A percentile compares a stretch with the other conserved stretches of the same genome.
Conservation (phyloP, 495 filamentous ascomycete genomes). For the Lophium mytilinum region DNA sequence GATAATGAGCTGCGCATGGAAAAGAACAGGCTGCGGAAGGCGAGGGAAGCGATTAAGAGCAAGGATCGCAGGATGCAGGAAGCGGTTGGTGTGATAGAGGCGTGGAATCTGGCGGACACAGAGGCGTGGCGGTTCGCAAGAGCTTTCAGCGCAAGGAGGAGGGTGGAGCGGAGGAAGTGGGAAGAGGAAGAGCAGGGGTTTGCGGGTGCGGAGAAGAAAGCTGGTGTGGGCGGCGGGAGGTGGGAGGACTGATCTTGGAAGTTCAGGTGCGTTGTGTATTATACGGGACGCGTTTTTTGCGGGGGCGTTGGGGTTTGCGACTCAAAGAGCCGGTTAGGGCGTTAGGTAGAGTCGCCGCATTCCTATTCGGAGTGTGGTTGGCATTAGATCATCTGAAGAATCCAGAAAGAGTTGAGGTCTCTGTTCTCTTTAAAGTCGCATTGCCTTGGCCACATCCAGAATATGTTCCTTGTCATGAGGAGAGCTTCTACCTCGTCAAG, state of each 20-base stretch:
- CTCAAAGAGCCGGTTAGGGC: no score
- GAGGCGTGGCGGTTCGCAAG: slow-evolving; percentile 89
- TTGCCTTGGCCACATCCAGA: no score
- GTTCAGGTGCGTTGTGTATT: no score
- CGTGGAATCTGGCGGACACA: slow-evolving; percentile 88
- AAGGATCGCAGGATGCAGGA: slow-evolving; percentile 24
- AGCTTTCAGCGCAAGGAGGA: slow-evolving; percentile 55
- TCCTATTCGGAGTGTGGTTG: no score
- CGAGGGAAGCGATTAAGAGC: slow-evolving; percentile 43
- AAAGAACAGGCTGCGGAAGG: slow-evolving; percentile 22
- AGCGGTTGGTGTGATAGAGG: slow-evolving; percentile 62
- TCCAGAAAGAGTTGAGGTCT: no score
- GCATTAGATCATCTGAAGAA: no score
- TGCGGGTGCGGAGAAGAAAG: slow-evolving; percentile 45
- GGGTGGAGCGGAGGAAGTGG: slow-evolving; percentile 57
- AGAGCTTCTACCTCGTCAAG: no score
- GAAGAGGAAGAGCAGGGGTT: slow-evolving; percentile 62
- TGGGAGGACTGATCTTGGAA: slow-evolving; percentile 4
- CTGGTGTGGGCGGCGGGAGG: slow-evolving; percentile 28
- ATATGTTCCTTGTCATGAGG: no score
- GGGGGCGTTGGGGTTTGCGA: no score
- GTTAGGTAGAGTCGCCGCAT: no score
- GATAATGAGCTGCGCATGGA: slow-evolving; percentile 26
- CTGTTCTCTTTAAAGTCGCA: no score
- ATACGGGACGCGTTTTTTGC: no score